Conservation (phyloP, 2,329 filamentous ascomycete species). For the Aspergillus glaucus region DNA sequence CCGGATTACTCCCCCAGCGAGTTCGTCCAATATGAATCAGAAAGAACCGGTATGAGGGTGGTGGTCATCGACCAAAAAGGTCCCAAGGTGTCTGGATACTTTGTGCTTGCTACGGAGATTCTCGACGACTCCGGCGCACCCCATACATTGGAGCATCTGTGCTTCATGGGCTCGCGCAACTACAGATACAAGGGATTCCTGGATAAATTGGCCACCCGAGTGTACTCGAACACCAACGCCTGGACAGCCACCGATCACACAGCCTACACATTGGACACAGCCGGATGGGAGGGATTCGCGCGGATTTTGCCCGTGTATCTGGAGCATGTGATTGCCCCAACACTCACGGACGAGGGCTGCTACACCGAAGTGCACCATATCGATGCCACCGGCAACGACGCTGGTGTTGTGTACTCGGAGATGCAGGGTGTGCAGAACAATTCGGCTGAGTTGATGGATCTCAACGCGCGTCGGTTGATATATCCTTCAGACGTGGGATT, state of each 20-base stretch:
- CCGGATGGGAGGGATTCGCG: conserved; percentile 94
- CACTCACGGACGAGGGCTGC: conserved; percentile 85
- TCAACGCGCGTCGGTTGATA: conserved; percentile 69
- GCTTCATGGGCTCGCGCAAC: conserved; percentile 86
- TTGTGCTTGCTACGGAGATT: conserved; percentile 93
- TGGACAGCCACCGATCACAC: conserved; percentile 98
- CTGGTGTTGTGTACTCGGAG: conserved; percentile 95
- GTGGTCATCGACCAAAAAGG: conserved; percentile 87
- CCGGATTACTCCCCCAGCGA: conserved; percentile 83
- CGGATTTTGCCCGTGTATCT: conserved; percentile 92
- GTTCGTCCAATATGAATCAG: conserved; percentile 93
- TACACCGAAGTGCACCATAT: conserved; percentile 96
- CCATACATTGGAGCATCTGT: conserved; percentile 74
- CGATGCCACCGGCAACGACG: conserved; percentile 88
- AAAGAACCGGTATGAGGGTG: conserved; percentile 88
- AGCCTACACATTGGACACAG: conserved; percentile 89
- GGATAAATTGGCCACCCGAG: conserved; percentile 86
- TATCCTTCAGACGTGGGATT: conserved; percentile 90
- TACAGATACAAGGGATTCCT: conserved; percentile 94
- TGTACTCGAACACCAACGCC: conserved; percentile 91
- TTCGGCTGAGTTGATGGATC: conserved; percentile 77
- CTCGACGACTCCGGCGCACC: conserved; percentile 93
- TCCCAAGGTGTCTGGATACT: conserved; percentile 93
- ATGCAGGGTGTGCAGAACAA: conserved; percentile 95
- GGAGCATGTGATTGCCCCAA: conserved; percentile 87